These are phyloP conservation scores for Thelephora terrestris DNA, from an alignment of 1,284 basidiomycete species.

Conservation along the genomic window DNA sequence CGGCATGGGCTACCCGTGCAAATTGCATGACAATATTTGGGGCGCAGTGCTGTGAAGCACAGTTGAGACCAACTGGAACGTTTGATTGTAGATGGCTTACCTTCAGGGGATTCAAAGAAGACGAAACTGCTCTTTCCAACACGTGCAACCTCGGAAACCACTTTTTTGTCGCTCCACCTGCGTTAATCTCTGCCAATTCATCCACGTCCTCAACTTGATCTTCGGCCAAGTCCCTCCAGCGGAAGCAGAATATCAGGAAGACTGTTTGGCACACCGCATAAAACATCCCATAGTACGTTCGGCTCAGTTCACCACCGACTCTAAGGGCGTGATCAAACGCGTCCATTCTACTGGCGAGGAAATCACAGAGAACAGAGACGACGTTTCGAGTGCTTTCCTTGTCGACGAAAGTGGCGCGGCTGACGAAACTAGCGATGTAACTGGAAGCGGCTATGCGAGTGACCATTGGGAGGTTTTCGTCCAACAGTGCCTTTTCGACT, in stretches of 20 bases:
- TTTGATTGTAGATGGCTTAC: slow-evolving; percentile 30
- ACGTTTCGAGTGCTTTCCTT: slow-evolving; percentile 69
- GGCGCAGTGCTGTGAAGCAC: slow-evolving; percentile 68
- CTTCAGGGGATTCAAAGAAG: slow-evolving; percentile 84
- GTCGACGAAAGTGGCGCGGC: slow-evolving; percentile 83
- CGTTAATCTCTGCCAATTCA: slow-evolving; percentile 19
- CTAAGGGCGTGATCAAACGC: slow-evolving; percentile 47
- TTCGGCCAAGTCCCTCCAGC: slow-evolving; percentile 83
- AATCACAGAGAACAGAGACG: slow-evolving; percentile 77
- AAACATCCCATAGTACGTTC: slow-evolving; percentile 65
- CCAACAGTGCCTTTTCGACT: slow-evolving; percentile 78
- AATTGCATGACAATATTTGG: slow-evolving; percentile 89
- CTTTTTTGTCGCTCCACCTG: slow-evolving; percentile 32
- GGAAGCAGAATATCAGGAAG: slow-evolving; percentile 97
- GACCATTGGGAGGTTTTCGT: slow-evolving; percentile 49
- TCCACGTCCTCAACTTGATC: slow-evolving; percentile 44
- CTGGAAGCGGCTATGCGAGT: slow-evolving; percentile 85
- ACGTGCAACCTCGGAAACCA: slow-evolving; percentile 84
- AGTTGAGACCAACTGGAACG: background rate
- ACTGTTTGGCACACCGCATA: slow-evolving; percentile 92
- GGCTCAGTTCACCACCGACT: slow-evolving; percentile 26
- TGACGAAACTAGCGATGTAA: slow-evolving; percentile 90
- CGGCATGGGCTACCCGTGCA: slow-evolving; percentile 85
- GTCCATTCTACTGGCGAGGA: slow-evolving; percentile 69
- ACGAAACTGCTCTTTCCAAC: slow-evolving; percentile 75